Percentiles rank a stretch among this genome's conserved stretches.
Evolutionary conservation across 768 basidiomycete species (phyloP).

Genomic region (Mycena belliarum): DNA sequence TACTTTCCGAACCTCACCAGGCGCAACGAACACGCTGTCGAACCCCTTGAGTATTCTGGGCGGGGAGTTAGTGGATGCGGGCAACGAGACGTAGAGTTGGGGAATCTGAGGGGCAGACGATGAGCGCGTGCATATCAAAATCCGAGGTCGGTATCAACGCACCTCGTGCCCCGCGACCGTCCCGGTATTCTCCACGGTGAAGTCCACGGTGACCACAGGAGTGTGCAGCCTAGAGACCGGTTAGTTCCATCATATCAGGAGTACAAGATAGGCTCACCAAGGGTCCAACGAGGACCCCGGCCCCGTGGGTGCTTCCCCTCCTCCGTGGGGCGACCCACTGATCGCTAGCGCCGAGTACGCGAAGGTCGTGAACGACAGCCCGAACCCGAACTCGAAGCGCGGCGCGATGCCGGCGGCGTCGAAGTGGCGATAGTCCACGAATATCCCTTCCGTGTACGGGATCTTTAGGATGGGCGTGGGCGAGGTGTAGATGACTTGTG

Average conservation of each 20-base stretch:
- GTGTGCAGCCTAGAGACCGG: constrained; percentile 51
- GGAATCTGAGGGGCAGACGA: constrained; percentile 39
- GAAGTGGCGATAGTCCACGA: constrained; percentile 58
- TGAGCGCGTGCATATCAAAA: background rate
- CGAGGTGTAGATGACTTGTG: constrained; percentile 45
- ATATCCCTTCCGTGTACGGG: constrained; percentile 58
- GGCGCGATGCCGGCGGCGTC: constrained; percentile 47
- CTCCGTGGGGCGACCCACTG: constrained; percentile 39
- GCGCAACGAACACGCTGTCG: constrained; percentile 46
- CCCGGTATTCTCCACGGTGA: constrained; percentile 56
- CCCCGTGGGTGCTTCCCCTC: constrained; percentile 44
- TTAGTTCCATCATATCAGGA: background rate
- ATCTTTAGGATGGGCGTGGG: constrained; percentile 43
- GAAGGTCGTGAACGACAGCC: constrained; percentile 59
- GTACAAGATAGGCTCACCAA: constrained; percentile 32
- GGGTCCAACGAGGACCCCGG: constrained; percentile 53
- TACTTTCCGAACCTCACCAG: constrained; percentile 45
- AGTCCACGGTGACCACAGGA: constrained; percentile 49
- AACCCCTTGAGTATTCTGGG: constrained; percentile 58
- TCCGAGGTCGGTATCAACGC: background rate
- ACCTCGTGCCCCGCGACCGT: constrained; percentile 57
- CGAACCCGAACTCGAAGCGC: constrained; percentile 52
- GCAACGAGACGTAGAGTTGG: constrained; percentile 55
- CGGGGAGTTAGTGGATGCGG: constrained; percentile 47
- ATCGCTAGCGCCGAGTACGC: constrained; percentile 45